Evolutionary conservation across 768 basidiomycete species (phyloP).

Genomic region (Suillus paluster): DNA sequence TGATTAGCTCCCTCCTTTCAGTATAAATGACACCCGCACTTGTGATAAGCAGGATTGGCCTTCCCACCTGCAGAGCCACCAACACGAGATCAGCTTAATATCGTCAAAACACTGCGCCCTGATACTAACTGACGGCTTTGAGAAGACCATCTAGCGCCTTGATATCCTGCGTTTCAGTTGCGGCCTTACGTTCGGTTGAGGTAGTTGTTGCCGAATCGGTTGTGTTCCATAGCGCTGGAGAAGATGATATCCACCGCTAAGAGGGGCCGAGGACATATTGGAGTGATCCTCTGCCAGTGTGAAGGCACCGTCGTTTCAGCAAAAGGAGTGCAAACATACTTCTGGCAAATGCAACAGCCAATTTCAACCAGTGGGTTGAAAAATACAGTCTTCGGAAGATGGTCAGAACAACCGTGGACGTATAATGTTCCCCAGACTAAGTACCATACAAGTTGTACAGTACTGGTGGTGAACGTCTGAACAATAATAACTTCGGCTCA

Average conservation of each 20-base stretch:
- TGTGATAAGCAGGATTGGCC: conserved; percentile 56
- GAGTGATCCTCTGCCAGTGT: not conserved
- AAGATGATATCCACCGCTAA: conserved; percentile 6
- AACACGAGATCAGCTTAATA: not conserved
- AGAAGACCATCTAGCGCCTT: conserved; percentile 60
- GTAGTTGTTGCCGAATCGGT: not conserved
- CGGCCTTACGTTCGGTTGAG: conserved; percentile 24
- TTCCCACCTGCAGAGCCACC: conserved; percentile 43
- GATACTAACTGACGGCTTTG: conserved; percentile 57
- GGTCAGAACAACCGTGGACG: conserved; percentile 22
- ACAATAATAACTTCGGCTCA: not conserved
- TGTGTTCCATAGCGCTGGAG: not conserved
- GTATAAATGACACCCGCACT: conserved; percentile 38
- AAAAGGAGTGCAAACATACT: conserved; percentile 1
- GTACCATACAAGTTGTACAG: conserved; percentile 53
- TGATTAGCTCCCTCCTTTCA: conserved; percentile 2
- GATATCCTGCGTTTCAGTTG: conserved; percentile 62
- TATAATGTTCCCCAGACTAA: conserved; percentile 73
- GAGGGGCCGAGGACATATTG: not conserved
- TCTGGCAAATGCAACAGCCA: not conserved
- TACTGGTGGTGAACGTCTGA: not conserved
- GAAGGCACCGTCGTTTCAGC: not conserved
- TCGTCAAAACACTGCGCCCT: conserved; percentile 12
- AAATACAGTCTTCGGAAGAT: not conserved
- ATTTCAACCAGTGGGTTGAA: not conserved